These are phyloP conservation scores for Mychonastes homosphaera DNA, from an alignment of 139 green algal genomes.

Conservation along the genomic window DNA sequence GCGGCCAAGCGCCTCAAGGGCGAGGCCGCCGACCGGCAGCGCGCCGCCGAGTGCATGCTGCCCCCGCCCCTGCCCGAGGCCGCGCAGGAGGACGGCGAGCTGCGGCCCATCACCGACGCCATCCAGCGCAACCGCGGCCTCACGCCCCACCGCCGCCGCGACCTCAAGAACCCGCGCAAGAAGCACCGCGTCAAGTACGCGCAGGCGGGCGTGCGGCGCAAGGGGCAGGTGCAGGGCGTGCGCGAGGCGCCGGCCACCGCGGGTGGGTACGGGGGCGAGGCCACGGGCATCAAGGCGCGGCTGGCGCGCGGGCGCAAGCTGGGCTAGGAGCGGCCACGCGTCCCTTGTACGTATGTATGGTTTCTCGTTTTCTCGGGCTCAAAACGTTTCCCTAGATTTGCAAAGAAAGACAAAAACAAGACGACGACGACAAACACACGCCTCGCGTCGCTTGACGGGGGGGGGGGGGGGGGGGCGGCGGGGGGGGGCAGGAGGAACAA, in stretches of 20 bases:
- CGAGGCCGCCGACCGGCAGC: conserved; percentile 17
- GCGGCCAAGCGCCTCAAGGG: conserved; percentile 13
- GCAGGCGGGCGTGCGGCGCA: conserved; percentile 67
- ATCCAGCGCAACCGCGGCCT: conserved; percentile 95
- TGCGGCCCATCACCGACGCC: conserved; percentile 51
- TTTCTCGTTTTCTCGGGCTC: too few species aligned
- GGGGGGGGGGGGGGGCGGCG: too few species aligned
- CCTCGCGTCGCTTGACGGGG: too few species aligned
- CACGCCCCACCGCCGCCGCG: conserved; percentile 82
- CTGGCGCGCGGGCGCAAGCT: conserved; percentile 58
- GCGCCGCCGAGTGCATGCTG: conserved; percentile 22
- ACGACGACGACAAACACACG: too few species aligned
- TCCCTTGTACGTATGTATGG: too few species aligned
- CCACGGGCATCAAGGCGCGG: conserved; percentile 86
- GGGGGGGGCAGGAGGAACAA: too few species aligned
- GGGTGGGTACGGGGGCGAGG: conserved; percentile 78
- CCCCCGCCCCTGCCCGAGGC: conserved; percentile 44
- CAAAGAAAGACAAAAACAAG: too few species aligned
- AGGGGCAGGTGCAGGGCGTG: conserved; percentile 76
- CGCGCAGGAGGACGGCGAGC: conserved; percentile 15
- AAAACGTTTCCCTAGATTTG: too few species aligned
- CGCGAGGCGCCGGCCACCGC: conserved; percentile 24
- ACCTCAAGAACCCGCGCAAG: conserved; percentile 90
- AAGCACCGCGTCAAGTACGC: conserved; percentile 67
- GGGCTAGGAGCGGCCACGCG: too few species aligned